phyloP scores from a whole-genome alignment of 768 basidiomycete species.

The Tricholoma terreum region DNA sequence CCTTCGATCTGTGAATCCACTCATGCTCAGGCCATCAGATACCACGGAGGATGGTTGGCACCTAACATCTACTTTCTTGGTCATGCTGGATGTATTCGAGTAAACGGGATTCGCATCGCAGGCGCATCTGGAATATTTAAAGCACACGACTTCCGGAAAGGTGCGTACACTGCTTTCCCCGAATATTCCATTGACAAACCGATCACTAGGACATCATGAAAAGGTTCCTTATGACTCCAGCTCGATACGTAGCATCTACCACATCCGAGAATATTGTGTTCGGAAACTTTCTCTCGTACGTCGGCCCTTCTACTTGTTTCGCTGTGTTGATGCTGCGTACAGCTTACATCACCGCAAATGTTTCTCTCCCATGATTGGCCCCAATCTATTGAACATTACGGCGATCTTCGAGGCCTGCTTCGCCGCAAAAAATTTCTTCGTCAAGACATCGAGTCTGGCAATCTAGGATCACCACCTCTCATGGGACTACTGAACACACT shows the following conservation, averaged over 20 bases:
- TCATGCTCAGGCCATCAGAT: constrained; percentile 42
- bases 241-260: constrained; percentile 82
- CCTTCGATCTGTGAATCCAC: background rate
- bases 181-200: background rate
- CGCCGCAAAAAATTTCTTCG: constrained; percentile 76
- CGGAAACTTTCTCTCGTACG: constrained; percentile 71
- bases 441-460: constrained; percentile 60
- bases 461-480: constrained; percentile 84
- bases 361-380: constrained; percentile 99
- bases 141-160: constrained; percentile 64
- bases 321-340: constrained; percentile 13
- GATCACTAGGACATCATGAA: constrained; percentile 68
- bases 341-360: constrained; percentile 64
- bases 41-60: constrained; percentile 96
- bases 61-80: constrained; percentile 97
- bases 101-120: constrained; percentile 85
- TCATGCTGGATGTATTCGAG: constrained; percentile 81
- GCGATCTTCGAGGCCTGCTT: constrained; percentile 63
- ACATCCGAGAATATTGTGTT: constrained; percentile 84
- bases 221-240: constrained; percentile 73
- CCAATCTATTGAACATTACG: constrained; percentile 75
- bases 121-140: constrained; percentile 95
- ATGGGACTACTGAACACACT: constrained; percentile 72
- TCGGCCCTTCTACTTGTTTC: background rate
- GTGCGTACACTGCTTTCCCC: constrained; percentile 31